Base-by-base conservation (phyloP, 345 rosid genomes). In the Citropsis articulata region DNA sequence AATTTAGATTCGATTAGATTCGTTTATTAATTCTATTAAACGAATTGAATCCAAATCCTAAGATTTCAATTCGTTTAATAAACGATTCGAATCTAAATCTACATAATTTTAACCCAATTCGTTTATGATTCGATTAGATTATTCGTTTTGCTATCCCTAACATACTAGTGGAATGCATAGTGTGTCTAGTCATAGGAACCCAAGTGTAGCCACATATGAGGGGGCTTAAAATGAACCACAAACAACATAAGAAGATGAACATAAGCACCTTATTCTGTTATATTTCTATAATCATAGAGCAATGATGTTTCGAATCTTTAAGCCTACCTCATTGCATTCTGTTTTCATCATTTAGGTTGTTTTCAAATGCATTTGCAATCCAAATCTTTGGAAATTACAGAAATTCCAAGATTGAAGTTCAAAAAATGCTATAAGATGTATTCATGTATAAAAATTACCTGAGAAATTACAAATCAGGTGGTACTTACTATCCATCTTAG, bases 401-500 rank as follows among this genome's bases (percentile, higher is more conserved):
- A 28, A 63, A 63, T 21, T 21, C 59, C 13, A 24, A 10, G 24
- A 36, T 50, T 33, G 22, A 14, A 53, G 8, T 10, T 59, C 22
- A 18, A 56, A 53, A 75, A 76, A 50, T 66, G 50, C 24, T 25
- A 30, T 53, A 53, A 25, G 21, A 30, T n/a, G 24, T n/a, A n/a
- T 57, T 72, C 21, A 22, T 10, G 64, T 66, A 66, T 48, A 66
- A 76, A 62, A n/a, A 53, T 66, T 18, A 35, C 31, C 55, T 25
- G 2, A 61, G 42, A 24, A n/a, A 50, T 1, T 10, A 21, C 59
- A 65, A 60, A 35, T 82, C 76, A 79, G 50, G 83, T 38, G 10
- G 71, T 38, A 28, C 27, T 73, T 0, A 87, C 56, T 60, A 92
- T 89, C 72, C 59, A 59, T 31, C 76, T 81, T 25, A 96, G 88